phyloP scores from a whole-genome alignment of 2,329 filamentous ascomycete species.

The Neoscytalidium dimidiatum region DNA sequence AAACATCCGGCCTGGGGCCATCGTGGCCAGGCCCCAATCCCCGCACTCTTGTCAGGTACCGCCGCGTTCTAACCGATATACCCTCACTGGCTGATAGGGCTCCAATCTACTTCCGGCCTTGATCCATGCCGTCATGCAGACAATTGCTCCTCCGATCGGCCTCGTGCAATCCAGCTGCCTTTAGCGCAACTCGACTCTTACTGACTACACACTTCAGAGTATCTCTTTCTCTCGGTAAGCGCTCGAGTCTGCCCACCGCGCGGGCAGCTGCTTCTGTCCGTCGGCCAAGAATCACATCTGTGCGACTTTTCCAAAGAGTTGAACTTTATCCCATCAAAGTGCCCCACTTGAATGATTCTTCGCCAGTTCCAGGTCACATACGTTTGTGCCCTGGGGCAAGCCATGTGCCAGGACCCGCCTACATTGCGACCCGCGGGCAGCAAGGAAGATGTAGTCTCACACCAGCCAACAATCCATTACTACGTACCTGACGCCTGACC shows the following conservation, averaged over 20 bases:
- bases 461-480: not conserved
- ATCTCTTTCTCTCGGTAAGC: too few relatives aligned
- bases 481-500: constrained; percentile 18
- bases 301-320: not conserved
- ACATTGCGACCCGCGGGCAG: not conserved
- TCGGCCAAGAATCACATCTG: not conserved
- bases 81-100: too few relatives aligned
- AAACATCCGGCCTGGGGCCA: not conserved
- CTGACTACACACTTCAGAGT: too few relatives aligned
- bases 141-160: not conserved
- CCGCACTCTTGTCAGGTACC: constrained; percentile 14
- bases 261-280: not conserved
- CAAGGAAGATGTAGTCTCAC: not conserved
- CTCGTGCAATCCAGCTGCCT: not conserved
- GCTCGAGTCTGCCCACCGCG: too few relatives aligned
- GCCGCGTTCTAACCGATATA: not conserved
- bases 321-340: too few relatives aligned
- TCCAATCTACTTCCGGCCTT: too few relatives aligned
- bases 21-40: not conserved
- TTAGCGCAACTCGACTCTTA: too few relatives aligned
- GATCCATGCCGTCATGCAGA: too few relatives aligned
- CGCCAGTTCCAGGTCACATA: too few relatives aligned
- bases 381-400: not conserved
- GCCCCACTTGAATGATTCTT: too few relatives aligned
- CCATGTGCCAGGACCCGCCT: not conserved